Conservation (phyloP, 2,329 filamentous ascomycete genomes). For the Colletotrichum salicis region DNA sequence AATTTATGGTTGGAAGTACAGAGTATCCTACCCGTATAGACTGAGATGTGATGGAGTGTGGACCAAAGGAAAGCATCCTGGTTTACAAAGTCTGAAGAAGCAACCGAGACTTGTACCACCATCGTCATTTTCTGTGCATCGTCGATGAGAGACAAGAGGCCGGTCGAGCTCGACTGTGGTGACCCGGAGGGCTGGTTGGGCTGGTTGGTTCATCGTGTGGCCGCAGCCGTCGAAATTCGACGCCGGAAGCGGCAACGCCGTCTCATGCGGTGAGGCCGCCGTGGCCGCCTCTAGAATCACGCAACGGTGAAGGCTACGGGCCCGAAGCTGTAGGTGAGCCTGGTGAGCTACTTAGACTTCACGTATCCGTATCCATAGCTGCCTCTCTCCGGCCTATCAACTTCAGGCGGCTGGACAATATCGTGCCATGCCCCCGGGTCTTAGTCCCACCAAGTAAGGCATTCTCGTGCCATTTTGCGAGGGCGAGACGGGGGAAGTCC, state of each 20-base stretch:
- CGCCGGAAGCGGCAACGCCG: constrained; percentile 3
- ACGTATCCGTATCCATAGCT: neutral
- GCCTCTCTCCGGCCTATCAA: constrained; percentile 13
- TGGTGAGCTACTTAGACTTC: neutral
- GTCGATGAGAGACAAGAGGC: constrained; percentile 3
- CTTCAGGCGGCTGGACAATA: constrained; percentile 4
- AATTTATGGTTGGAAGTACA: neutral
- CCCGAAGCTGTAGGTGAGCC: constrained; percentile 3
- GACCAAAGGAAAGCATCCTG: neutral
- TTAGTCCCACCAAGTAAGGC: constrained; percentile 20
- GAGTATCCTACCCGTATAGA: constrained; percentile 4
- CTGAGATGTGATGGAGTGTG: neutral
- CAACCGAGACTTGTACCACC: neutral
- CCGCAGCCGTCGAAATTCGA: constrained; percentile 16
- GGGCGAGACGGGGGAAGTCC: constrained; percentile 18
- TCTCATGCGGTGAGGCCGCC: constrained; percentile 10
- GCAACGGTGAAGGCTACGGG: constrained; percentile 13
- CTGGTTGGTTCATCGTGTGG: constrained; percentile 7
- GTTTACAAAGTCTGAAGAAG: neutral
- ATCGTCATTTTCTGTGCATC: neutral
- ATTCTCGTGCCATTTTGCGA: constrained; percentile 16
- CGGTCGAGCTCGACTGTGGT: neutral
- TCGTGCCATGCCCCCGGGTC: constrained; percentile 23
- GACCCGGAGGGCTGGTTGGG: constrained; percentile 5
- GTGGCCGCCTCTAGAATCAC: constrained; percentile 16